Evolutionary conservation across 2,329 filamentous ascomycete species (phyloP).

Genomic region (Talaromyces marneffei): DNA sequence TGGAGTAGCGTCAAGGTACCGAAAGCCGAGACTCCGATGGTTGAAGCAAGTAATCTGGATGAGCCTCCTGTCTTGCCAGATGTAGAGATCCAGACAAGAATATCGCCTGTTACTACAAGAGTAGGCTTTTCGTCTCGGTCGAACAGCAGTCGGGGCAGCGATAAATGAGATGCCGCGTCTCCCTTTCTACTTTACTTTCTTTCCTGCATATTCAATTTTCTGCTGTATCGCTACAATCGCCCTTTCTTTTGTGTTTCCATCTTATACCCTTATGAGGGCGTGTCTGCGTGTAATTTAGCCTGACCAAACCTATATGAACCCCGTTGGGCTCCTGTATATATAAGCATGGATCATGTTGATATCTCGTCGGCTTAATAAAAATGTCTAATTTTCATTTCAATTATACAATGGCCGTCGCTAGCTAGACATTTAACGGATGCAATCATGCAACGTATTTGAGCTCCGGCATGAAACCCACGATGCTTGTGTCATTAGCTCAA

Average conservation of each 20-base stretch:
- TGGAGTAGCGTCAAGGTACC: conserved; percentile 12
- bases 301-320: not conserved
- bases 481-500: not conserved
- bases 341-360: not conserved
- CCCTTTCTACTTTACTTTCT: not conserved
- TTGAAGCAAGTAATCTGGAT: not conserved
- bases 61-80: conserved; percentile 6
- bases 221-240: not conserved
- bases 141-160: not conserved
- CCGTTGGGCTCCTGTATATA: not conserved
- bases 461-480: not conserved
- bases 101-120: conserved; percentile 12
- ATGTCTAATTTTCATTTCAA: not conserved
- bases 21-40: not conserved
- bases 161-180: not conserved
- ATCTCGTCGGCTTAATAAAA: not conserved
- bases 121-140: not conserved
- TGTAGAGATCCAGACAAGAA: conserved; percentile 13
- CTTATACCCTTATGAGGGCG: not conserved
- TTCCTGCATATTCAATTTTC: not conserved
- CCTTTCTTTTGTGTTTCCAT: not conserved
- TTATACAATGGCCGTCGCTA: not conserved
- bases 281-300: not conserved
- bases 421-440: not conserved
- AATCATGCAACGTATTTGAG: not conserved